Percentiles rank a stretch among this genome's conserved stretches.
phyloP scores from a whole-genome alignment of 2,329 filamentous ascomycete genomes.

The Calonectria pteridis region DNA sequence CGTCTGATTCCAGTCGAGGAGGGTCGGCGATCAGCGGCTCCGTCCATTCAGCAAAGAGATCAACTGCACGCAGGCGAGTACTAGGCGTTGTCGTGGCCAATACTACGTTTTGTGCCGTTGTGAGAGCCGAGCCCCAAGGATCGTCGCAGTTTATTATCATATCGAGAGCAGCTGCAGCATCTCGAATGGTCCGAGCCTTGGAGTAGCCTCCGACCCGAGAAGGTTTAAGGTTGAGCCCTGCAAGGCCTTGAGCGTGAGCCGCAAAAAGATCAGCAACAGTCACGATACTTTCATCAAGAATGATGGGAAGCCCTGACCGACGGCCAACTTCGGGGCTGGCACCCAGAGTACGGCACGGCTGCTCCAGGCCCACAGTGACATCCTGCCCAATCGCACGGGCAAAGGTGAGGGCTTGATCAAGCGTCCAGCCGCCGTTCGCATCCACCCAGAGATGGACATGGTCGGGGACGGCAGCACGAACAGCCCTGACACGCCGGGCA shows the following conservation, averaged over 20 bases:
- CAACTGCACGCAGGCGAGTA: slow-evolving; percentile 2
- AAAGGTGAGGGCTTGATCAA: slow-evolving; percentile 6
- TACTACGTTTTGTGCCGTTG: slow-evolving; percentile 18
- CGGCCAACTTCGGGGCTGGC: slow-evolving; percentile 7
- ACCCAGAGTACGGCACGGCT: background rate
- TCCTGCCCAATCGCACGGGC: background rate
- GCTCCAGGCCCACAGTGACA: background rate
- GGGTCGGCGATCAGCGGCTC: slow-evolving; percentile 18
- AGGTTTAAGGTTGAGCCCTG: slow-evolving; percentile 21
- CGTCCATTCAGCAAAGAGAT: slow-evolving; percentile 24
- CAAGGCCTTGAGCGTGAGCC: slow-evolving; percentile 7
- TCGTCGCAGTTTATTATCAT: slow-evolving; percentile 18
- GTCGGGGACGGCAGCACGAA: background rate
- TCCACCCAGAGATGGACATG: background rate
- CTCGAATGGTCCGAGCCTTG: slow-evolving; percentile 19
- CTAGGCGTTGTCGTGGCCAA: slow-evolving; percentile 2
- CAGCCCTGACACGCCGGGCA: background rate
- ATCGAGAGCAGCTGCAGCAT: slow-evolving; percentile 15
- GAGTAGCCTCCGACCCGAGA: slow-evolving; percentile 18
- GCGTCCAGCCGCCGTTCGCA: slow-evolving; percentile 8
- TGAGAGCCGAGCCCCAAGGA: slow-evolving; percentile 21
- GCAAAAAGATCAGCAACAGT: slow-evolving; percentile 12
- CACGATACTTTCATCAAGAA: slow-evolving; percentile 15
- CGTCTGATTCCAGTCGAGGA: slow-evolving; percentile 11
- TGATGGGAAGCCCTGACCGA: slow-evolving; percentile 1